Percentiles rank a stretch among this genome's conserved stretches.
Evolutionary conservation across 805 yeast genomes (phyloP).

Genomic region (Barnettozyma sp.): DNA sequence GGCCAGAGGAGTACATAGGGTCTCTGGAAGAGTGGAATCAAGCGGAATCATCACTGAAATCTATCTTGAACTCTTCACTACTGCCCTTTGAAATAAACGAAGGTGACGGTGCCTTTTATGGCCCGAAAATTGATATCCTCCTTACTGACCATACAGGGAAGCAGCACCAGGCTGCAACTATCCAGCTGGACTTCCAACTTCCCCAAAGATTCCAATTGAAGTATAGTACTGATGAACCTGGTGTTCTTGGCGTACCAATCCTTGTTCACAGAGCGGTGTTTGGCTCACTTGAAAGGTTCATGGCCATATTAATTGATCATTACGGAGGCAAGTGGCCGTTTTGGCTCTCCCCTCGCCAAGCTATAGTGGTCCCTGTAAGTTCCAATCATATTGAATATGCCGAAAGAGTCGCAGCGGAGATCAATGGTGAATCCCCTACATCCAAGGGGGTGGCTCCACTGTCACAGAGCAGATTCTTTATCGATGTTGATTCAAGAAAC

Average conservation of each 20-base stretch:
- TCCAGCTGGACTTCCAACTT: constrained; percentile 90
- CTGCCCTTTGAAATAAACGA: constrained; percentile 64
- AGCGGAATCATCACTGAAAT: constrained; percentile 65
- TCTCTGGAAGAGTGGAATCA: constrained; percentile 67
- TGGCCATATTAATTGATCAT: constrained; percentile 87
- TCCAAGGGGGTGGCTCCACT: constrained; percentile 42
- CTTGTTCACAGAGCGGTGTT: constrained; percentile 94
- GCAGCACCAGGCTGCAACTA: constrained; percentile 89
- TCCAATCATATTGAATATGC: constrained; percentile 54
- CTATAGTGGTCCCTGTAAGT: constrained; percentile 73
- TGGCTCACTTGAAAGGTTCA: constrained; percentile 89
- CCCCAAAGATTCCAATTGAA: constrained; percentile 77
- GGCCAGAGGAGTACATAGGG: constrained; percentile 83
- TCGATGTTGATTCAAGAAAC: constrained; percentile 66
- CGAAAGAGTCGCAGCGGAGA: constrained; percentile 33
- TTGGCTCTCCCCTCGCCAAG: constrained; percentile 93
- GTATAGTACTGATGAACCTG: constrained; percentile 49
- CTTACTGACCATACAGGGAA: constrained; percentile 75
- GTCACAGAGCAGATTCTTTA: constrained; percentile 54
- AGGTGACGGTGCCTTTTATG: constrained; percentile 96
- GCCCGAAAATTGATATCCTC: constrained; percentile 89
- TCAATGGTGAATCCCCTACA: constrained; percentile 41
- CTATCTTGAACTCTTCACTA: constrained; percentile 50
- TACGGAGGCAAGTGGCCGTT: constrained; percentile 95
- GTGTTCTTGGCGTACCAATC: constrained; percentile 63